These are phyloP conservation scores for Murraya paniculata DNA, from an alignment of 345 rosid genomes.

Conservation along the genomic window DNA sequence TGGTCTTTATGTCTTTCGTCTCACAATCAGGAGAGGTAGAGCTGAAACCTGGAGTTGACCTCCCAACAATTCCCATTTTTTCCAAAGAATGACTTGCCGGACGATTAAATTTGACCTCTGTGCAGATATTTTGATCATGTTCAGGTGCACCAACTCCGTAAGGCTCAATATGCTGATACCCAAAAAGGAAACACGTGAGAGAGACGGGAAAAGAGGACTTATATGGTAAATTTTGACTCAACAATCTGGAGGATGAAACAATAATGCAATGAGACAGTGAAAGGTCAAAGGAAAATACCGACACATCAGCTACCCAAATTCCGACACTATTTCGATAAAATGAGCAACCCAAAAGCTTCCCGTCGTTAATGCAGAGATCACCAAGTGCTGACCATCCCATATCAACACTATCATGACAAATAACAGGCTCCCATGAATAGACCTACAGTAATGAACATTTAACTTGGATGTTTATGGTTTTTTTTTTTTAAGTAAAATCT, in stretches of 20 bases:
- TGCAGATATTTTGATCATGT: slow-evolving; percentile 39
- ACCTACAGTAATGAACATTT: slow-evolving; percentile 52
- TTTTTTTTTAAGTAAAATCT: slow-evolving; percentile 3
- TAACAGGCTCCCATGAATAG: slow-evolving; percentile 97
- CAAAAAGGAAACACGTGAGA: not conserved
- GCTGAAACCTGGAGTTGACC: slow-evolving; percentile 32
- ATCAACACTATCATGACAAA: slow-evolving; percentile 79
- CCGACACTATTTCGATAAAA: slow-evolving; percentile 75
- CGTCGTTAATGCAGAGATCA: slow-evolving; percentile 83
- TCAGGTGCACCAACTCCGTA: slow-evolving; percentile 51
- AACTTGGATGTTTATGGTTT: slow-evolving; percentile 12
- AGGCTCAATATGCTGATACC: slow-evolving; percentile 75
- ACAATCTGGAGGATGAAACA: slow-evolving; percentile 1
- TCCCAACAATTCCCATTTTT: slow-evolving; percentile 39
- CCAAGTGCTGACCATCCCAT: slow-evolving; percentile 94
- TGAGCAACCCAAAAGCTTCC: slow-evolving; percentile 88
- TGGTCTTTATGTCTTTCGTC: slow-evolving; percentile 82
- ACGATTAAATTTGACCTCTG: slow-evolving; percentile 44
- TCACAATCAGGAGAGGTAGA: slow-evolving; percentile 70
- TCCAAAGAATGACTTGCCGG: slow-evolving; percentile 42
- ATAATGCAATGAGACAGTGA: slow-evolving; percentile 10
- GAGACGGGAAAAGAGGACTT: not conserved
- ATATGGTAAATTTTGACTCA: not conserved
- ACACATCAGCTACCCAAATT: slow-evolving; percentile 83
- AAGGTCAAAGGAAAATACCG: slow-evolving; percentile 42